A percentile compares a stretch with the other conserved stretches of the same genome.
These are phyloP conservation scores for Penicillium sp. DNA, from an alignment of 2,329 filamentous ascomycete species.

Conservation along the genomic window DNA sequence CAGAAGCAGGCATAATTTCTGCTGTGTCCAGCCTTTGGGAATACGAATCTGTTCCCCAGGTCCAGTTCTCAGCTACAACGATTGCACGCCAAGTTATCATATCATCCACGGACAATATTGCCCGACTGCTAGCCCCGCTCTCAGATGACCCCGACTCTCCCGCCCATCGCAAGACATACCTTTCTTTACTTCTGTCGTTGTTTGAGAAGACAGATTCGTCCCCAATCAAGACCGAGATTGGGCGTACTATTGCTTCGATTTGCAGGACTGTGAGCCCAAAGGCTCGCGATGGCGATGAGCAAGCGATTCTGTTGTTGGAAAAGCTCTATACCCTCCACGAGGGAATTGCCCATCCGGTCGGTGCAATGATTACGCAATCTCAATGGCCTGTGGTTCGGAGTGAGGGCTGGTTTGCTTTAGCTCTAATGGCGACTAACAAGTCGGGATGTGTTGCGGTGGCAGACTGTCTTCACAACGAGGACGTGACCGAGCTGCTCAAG, in stretches of 20 bases:
- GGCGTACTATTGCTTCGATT: conserved; percentile 46
- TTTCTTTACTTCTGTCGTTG: conserved; percentile 43
- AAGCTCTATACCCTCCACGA: conserved; percentile 37
- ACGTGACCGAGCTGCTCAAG: conserved; percentile 35
- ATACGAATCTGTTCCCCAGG: conserved; percentile 44
- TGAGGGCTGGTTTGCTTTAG: conserved; percentile 51
- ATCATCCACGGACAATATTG: conserved; percentile 39
- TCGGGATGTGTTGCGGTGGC: conserved; percentile 35
- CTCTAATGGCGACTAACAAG: conserved; percentile 43
- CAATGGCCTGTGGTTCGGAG: conserved; percentile 50
- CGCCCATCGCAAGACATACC: conserved; percentile 34
- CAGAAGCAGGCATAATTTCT: conserved; percentile 40
- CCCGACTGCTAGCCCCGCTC: conserved; percentile 34
- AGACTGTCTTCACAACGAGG: conserved; percentile 36
- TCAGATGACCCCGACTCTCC: conserved; percentile 31
- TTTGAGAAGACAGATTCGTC: conserved; percentile 44
- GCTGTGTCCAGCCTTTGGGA: conserved; percentile 41
- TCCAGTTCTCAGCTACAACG: conserved; percentile 45
- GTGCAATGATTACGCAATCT: conserved; percentile 45
- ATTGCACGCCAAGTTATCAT: conserved; percentile 42
- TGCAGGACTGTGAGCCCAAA: conserved; percentile 41
- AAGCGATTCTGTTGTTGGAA: conserved; percentile 28
- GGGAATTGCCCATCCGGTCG: conserved; percentile 40
- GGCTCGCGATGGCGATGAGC: conserved; percentile 21
- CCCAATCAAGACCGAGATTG: conserved; percentile 48